A percentile compares a stretch with the other conserved stretches of the same genome.
Conservation (phyloP, 305 asterid species). For the Galium porrigens region DNA sequence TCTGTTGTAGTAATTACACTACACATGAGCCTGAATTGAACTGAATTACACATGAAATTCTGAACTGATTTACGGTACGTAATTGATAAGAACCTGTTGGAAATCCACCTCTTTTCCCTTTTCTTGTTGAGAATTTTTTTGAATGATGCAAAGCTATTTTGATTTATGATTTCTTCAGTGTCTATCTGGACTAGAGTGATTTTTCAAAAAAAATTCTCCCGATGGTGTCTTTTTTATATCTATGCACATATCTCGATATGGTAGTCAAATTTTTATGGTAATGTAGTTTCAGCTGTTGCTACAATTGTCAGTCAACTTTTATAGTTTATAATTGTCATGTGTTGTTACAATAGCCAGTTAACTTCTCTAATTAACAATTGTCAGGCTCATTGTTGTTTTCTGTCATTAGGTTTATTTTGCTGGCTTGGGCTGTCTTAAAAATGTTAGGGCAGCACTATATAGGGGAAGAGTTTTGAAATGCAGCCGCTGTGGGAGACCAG, state of each 20-base stretch:
- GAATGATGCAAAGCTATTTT: background rate
- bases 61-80: background rate
- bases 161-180: background rate
- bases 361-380: background rate
- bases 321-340: background rate
- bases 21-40: no score
- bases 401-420: conserved; percentile 82
- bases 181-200: background rate
- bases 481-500: conserved; percentile 89
- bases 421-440: conserved; percentile 93
- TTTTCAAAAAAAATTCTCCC: background rate
- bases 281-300: conserved; percentile 1
- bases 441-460: conserved; percentile 90
- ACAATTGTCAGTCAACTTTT: background rate
- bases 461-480: conserved; percentile 89
- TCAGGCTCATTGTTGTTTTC: conserved; percentile 6
- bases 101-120: background rate
- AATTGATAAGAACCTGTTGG: background rate
- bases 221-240: background rate
- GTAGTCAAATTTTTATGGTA: background rate
- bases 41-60: background rate
- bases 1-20: background rate
- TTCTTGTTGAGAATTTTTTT: background rate
- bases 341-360: background rate
- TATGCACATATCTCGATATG: background rate